phyloP scores from a whole-genome alignment of 768 basidiomycete species.

The Suillus luteus region DNA sequence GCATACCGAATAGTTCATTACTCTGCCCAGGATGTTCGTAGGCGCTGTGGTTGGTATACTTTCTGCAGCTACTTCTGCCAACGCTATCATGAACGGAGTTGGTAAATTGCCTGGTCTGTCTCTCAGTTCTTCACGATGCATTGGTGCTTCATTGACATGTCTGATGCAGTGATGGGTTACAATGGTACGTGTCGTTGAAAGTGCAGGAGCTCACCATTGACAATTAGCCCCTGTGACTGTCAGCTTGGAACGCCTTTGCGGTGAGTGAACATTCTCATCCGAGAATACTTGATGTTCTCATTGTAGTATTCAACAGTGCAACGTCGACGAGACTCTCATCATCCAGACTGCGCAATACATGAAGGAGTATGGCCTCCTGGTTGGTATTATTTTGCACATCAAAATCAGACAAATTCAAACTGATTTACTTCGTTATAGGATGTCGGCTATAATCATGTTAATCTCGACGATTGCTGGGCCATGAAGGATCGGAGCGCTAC shows the following conservation, averaged over 20 bases:
- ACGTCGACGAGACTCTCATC: slow-evolving; percentile 55
- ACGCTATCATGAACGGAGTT: slow-evolving; percentile 32
- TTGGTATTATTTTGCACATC: slow-evolving; percentile 20
- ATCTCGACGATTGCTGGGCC: slow-evolving; percentile 67
- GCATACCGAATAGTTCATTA: slow-evolving; percentile 15
- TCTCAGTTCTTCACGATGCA: not conserved
- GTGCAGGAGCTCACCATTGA: not conserved
- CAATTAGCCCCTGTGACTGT: slow-evolving; percentile 9
- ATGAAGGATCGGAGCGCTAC: slow-evolving; percentile 50
- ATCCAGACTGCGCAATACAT: slow-evolving; percentile 52
- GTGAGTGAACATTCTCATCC: slow-evolving; percentile 35
- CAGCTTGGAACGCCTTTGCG: slow-evolving; percentile 70
- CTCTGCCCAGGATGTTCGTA: slow-evolving; percentile 12
- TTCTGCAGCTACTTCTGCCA: slow-evolving; percentile 14
- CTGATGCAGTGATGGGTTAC: slow-evolving; percentile 32
- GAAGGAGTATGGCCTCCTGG: slow-evolving; percentile 53
- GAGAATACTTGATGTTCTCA: not conserved
- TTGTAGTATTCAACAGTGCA: slow-evolving; percentile 42
- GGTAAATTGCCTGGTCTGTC: slow-evolving; percentile 34
- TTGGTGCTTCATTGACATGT: slow-evolving; percentile 11
- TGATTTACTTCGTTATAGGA: slow-evolving; percentile 37
- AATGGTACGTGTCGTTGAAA: slow-evolving; percentile 23
- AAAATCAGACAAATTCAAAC: slow-evolving; percentile 9
- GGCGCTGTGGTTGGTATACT: slow-evolving; percentile 17
- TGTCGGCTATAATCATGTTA: slow-evolving; percentile 58